Base-by-base conservation (phyloP, 2,329 filamentous ascomycete genomes). In the Microdochium paspali region DNA sequence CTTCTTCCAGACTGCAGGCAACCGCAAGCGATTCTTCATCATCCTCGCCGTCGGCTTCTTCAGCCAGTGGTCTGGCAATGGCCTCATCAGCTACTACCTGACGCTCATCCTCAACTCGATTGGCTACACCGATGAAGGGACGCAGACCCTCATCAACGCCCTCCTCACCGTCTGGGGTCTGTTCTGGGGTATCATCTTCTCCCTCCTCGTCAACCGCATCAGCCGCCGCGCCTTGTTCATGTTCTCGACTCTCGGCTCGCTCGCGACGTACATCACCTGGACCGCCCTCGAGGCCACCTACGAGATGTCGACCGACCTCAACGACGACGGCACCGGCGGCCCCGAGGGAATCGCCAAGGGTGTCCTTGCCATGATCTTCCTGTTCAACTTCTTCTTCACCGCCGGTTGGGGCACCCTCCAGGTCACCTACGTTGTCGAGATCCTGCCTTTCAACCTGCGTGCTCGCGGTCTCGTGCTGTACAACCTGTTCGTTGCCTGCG, bases 111-210 rank as follows among this genome's bases (percentile, higher is more conserved):
- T 69, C 13, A 51, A 48, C 15, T 61, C 61, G 2, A 58, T 68
- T 49, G 63, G 60, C 2, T 56, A 60, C 42, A 51, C 42, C 3
- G 46, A 49, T 3, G 21, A 50, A 30, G 50, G 54, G 30, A 58
- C 58, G 7, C 58, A 63, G 49, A 61, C 56, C 15, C 47, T 61
- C 21, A 65, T 65, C 53, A 64, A 64, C 49, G 60, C 56, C 13
- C 48, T 58, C 47, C 54, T 72, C 61, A 50, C 50, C 44, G 70
- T 72, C 24, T 74, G 73, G 57, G 70, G 64, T 35, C 58, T 74
- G 18, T 64, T 74, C 47, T 67, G 61, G 45, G 72, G 73, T 55
- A 72, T 74, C 47, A 65, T 66, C 23, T 70, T 52, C 44, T 71
- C 70, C 20, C 58, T 73, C 47, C 57, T 71, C 13, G 51, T 55